Base-by-base conservation (phyloP, 805 yeast genomes). In the Barnettozyma botsteinii region DNA sequence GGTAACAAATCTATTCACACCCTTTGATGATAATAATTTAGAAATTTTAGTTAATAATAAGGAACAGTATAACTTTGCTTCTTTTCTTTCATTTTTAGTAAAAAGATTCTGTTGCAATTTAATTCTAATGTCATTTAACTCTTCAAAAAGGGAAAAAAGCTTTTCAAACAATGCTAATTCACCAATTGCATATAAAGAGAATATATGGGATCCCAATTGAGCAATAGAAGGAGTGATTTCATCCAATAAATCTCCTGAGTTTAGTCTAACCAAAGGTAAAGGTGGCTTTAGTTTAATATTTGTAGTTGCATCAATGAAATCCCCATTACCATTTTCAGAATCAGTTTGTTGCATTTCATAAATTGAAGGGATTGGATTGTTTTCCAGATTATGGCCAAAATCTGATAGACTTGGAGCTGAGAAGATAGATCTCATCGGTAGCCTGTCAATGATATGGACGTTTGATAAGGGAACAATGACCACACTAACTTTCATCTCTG, bases 131-230 rank as follows among this genome's bases (percentile, higher is more conserved):
- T 77, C 77, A 49, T 81, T 81, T 46, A 84, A 61, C 34, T 75
- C 72, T 31, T 69, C 62, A 57, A 77, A 82, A 29, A 81, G 64
- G 12, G 56, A 60, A 2, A 70, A 61, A 47, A 84, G 66, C 47
- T 76, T 78, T 42, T 70, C 68, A 61, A 74, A 81, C 32, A 81
- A 66, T n/a, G 71, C 64, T 48, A 78, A 79, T 54, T 83, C 85
- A 31, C 85, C 83, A 48, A 76, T 73, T 0, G 89, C 76, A 60
- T 83, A 84, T 51, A 82, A 66, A 0, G 85, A 76, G 59, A 73
- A 83, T 35, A 82, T 73, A 49, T 82, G 85, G 8, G 82, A 70
- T 12, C 77, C 68, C 38, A 84, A 61, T 33, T 79, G 70, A 17
- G 73, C 68, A 46, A 82, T 59, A 2, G 81, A 72, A 12, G 79